A percentile compares a stretch with the other conserved stretches of the same genome.
These are phyloP conservation scores for Hanseniaspora osmophila DNA, from an alignment of 805 yeast genomes.

Conservation along the genomic window DNA sequence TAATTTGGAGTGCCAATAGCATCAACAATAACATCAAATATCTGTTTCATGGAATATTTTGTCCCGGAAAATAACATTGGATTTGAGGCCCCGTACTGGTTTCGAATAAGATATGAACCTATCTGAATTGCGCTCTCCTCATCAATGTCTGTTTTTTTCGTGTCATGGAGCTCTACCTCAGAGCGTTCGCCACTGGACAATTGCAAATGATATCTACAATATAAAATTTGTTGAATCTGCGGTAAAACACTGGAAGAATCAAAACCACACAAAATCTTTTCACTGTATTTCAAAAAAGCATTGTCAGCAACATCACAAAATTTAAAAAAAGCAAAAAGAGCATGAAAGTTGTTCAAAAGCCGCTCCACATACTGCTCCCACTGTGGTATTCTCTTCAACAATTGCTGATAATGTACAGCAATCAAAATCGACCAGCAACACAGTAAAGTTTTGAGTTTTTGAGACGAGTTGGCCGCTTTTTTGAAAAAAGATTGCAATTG, in stretches of 20 bases:
- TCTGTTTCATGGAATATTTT: conserved; percentile 53
- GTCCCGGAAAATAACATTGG: conserved; percentile 44
- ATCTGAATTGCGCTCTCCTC: conserved; percentile 17
- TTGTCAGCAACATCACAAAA: conserved; percentile 60
- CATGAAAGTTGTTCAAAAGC: conserved; percentile 50
- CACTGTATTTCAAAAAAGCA: conserved; percentile 43
- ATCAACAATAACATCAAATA: conserved; percentile 58
- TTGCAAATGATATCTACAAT: conserved; percentile 62
- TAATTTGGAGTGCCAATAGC: conserved; percentile 53
- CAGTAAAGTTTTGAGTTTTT: conserved; percentile 32
- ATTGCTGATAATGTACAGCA: conserved; percentile 5
- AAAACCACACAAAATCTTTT: conserved; percentile 35
- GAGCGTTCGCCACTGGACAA: conserved; percentile 41
- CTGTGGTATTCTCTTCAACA: neutral
- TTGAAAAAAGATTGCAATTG: conserved; percentile 28
- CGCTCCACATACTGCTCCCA: conserved; percentile 21
- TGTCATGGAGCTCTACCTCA: conserved; percentile 53
- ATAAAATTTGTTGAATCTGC: conserved; percentile 62
- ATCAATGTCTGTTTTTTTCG: conserved; percentile 28
- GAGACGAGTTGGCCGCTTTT: conserved; percentile 30
- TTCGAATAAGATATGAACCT: conserved; percentile 21
- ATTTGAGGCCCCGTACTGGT: conserved; percentile 30
- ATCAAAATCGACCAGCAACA: conserved; percentile 19
- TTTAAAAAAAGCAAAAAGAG: conserved; percentile 52
- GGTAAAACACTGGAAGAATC: conserved; percentile 36